Evolutionary conservation across 139 green algal genomes (phyloP).

Genomic region (Asterochloris sp.): DNA sequence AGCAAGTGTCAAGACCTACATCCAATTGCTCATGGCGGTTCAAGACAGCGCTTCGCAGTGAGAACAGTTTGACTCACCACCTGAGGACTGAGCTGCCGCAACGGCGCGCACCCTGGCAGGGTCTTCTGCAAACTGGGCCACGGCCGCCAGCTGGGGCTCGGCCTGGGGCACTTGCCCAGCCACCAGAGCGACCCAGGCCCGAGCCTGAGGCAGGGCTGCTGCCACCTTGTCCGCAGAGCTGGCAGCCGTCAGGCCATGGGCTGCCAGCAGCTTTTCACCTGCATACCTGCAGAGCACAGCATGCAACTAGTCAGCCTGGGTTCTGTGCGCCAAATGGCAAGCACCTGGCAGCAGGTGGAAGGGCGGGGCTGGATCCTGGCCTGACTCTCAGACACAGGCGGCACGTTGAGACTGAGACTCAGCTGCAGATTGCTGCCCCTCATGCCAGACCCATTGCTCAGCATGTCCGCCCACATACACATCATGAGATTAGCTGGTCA

Average conservation of each 20-base stretch:
- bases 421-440: no score
- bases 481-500: no score
- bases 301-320: no score
- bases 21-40: no score
- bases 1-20: no score
- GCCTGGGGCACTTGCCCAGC: constrained; percentile 36
- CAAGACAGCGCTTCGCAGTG: background rate
- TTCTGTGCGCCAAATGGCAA: no score
- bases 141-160: constrained; percentile 13
- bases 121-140: constrained; percentile 14
- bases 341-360: no score
- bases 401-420: no score
- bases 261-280: constrained; percentile 25
- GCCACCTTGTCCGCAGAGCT: background rate
- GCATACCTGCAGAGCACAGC: constrained; percentile 26
- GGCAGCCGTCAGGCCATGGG: background rate
- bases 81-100: background rate
- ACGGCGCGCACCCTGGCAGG: background rate
- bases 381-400: no score
- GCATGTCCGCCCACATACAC: no score
- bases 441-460: no score
- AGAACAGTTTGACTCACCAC: background rate
- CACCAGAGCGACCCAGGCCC: constrained; percentile 39
- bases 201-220: constrained; percentile 27
- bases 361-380: no score